Conservation (phyloP, 2,329 filamentous ascomycete genomes). For the Calonectria hongkongensis region DNA sequence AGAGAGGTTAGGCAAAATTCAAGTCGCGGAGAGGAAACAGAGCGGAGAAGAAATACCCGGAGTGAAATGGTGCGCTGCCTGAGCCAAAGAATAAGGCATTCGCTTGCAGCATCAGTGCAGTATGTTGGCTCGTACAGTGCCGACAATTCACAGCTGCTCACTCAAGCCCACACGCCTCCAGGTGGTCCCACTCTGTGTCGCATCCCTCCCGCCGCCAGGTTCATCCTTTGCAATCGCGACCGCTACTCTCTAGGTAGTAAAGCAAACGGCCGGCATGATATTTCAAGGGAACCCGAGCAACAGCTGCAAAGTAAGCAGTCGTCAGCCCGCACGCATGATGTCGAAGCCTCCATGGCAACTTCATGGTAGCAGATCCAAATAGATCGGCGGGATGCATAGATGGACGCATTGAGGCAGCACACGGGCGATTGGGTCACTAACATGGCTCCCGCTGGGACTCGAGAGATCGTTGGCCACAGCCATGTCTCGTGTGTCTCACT, state of each 20-base stretch:
- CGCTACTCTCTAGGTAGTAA: not conserved
- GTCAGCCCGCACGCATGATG: not conserved
- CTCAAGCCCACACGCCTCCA: constrained; percentile 14
- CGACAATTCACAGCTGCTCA: constrained; percentile 26
- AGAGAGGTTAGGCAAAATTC: not conserved
- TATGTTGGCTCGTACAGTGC: constrained; percentile 37
- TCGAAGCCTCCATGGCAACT: not conserved
- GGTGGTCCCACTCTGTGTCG: constrained; percentile 29
- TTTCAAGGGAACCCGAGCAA: not conserved
- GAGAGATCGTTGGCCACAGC: constrained; percentile 15
- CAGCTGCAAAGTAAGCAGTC: not conserved
- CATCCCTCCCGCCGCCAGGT: constrained; percentile 4
- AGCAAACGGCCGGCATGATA: not conserved
- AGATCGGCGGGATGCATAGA: not conserved
- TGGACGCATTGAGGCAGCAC: constrained; percentile 3
- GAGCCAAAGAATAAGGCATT: constrained; percentile 8
- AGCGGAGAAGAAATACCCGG: not conserved
- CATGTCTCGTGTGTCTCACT: constrained; percentile 33
- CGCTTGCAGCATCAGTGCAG: constrained; percentile 13
- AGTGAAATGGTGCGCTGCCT: not conserved
- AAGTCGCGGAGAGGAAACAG: not conserved
- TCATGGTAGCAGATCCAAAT: not conserved
- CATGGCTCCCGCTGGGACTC: constrained; percentile 24
- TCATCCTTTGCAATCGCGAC: constrained; percentile 11
- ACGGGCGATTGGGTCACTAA: constrained; percentile 24